phyloP scores from a whole-genome alignment of 2,329 filamentous ascomycete genomes.

The Annulohypoxylon truncatum region DNA sequence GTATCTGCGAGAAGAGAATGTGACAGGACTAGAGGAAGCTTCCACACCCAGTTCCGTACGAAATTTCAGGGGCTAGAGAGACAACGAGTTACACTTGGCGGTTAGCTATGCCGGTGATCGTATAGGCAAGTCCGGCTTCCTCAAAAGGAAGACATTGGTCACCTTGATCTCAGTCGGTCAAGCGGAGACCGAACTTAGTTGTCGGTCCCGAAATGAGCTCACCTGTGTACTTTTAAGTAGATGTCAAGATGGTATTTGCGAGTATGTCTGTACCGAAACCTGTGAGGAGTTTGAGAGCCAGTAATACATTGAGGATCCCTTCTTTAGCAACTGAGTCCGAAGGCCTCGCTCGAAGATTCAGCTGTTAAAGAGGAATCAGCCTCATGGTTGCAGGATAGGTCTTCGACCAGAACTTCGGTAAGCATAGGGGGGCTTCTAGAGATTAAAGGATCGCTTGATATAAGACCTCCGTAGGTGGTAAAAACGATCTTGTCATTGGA shows the following conservation, averaged over 20 bases:
- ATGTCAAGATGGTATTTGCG: background rate
- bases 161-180: constrained; percentile 4
- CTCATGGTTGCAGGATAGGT: constrained; percentile 8
- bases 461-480: constrained; percentile 23
- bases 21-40: constrained; percentile 3
- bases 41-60: background rate
- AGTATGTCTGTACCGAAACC: background rate
- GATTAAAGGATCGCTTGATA: constrained; percentile 32
- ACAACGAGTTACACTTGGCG: constrained; percentile 9
- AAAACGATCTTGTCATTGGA: constrained; percentile 24
- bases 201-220: background rate
- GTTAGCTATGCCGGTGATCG: background rate
- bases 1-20: background rate
- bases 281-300: background rate
- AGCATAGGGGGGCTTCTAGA: constrained; percentile 16
- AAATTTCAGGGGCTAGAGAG: background rate
- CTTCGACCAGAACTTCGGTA: constrained; percentile 1
- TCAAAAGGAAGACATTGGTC: background rate
- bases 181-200: constrained; percentile 1
- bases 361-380: constrained; percentile 1
- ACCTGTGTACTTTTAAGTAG: background rate
- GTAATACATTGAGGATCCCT: background rate
- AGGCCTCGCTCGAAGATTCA: background rate
- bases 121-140: background rate
- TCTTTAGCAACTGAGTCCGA: background rate